Percentiles rank a stretch among this genome's conserved stretches.
Conservation (phyloP, 495 filamentous ascomycete genomes). For the Penicillium bovifimosum region DNA sequence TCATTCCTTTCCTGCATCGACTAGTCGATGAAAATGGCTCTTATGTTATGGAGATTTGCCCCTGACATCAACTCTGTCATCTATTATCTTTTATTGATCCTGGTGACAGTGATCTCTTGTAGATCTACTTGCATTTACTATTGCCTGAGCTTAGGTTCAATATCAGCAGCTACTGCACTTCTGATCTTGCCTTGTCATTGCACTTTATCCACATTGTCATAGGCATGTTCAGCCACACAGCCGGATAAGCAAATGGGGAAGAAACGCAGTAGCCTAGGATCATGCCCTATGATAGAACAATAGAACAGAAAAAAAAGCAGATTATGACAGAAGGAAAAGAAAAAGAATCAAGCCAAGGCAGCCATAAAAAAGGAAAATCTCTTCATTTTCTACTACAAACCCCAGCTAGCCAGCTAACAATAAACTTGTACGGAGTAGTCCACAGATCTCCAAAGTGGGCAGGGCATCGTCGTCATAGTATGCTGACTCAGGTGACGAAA, state of each 20-base stretch:
- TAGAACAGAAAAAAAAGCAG: not conserved
- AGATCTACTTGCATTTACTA: not conserved
- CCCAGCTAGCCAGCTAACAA: not conserved
- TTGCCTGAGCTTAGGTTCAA: not conserved
- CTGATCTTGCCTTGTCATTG: not conserved
- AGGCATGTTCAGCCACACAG: not conserved
- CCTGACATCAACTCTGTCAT: not conserved
- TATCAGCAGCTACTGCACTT: not conserved
- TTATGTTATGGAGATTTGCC: constrained; percentile 10
- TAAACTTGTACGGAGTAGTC: not conserved
- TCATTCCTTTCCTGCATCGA: constrained; percentile 14
- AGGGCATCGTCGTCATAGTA: constrained; percentile 4
- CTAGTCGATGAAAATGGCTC: constrained; percentile 24
- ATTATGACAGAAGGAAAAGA: not conserved
- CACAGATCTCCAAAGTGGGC: not conserved
- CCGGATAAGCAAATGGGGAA: not conserved
- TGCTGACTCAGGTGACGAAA: constrained; percentile 10
- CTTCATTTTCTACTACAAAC: not conserved
- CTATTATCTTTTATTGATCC: not conserved
- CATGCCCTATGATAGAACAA: not conserved
- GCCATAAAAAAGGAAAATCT: not conserved
- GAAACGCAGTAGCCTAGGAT: constrained; percentile 1
- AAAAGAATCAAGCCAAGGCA: not conserved
- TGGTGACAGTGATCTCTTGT: constrained; percentile 8
- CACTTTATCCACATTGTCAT: not conserved